Percentiles rank a stretch among this genome's conserved stretches.
Evolutionary conservation across 2,329 filamentous ascomycete genomes (phyloP).

Genomic region (Gnomoniopsis smithogilvyi): DNA sequence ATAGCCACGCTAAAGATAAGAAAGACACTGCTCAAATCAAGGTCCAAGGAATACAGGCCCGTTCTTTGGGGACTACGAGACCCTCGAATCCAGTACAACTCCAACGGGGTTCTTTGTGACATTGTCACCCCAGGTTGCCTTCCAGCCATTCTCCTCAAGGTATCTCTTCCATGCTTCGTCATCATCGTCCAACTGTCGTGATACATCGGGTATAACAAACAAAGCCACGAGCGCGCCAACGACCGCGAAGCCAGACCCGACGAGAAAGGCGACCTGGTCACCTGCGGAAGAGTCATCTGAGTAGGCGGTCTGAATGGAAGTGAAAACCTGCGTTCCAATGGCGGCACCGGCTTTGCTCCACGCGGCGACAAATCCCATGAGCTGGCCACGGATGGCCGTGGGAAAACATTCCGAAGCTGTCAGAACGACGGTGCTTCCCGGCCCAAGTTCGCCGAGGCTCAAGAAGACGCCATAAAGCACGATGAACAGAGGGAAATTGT

Average conservation of each 20-base stretch:
- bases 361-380: constrained; percentile 44
- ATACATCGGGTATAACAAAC: constrained; percentile 43
- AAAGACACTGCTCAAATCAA: too few species aligned
- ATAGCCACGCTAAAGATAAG: too few species aligned
- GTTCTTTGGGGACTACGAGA: constrained; percentile 2
- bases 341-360: constrained; percentile 48
- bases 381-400: constrained; percentile 46
- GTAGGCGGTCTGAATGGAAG: constrained; percentile 44
- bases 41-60: too few species aligned
- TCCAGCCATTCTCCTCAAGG: constrained; percentile 39
- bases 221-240: constrained; percentile 41
- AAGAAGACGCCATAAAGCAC: constrained; percentile 50
- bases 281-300: constrained; percentile 37
- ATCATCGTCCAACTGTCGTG: constrained; percentile 38
- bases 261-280: constrained; percentile 47
- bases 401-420: constrained; percentile 47
- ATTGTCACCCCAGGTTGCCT: constrained; percentile 31
- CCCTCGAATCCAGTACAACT: constrained; percentile 19
- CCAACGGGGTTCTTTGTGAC: constrained; percentile 27
- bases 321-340: constrained; percentile 49
- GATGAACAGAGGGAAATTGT: constrained; percentile 46
- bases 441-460: constrained; percentile 46
- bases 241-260: constrained; percentile 46
- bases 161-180: constrained; percentile 42
- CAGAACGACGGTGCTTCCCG: constrained; percentile 40